A percentile compares a stretch with the other conserved stretches of the same genome.
These are phyloP conservation scores for Boeremia exigua DNA, from an alignment of 2,329 filamentous ascomycete species.

Conservation along the genomic window DNA sequence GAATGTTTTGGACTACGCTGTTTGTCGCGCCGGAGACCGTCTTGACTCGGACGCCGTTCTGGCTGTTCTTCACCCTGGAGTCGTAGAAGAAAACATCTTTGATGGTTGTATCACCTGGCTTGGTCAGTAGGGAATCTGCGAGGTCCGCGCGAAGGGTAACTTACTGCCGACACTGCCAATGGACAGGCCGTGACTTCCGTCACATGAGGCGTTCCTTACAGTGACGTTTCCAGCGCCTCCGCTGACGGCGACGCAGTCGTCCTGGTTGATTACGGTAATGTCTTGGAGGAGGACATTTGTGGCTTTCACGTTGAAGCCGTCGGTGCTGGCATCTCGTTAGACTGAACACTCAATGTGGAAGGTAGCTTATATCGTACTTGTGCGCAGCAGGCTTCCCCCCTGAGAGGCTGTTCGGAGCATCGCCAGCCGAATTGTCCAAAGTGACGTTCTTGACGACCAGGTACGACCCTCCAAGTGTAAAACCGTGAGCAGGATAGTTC, in stretches of 20 bases:
- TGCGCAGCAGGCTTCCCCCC: neutral
- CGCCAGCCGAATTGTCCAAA: conserved; percentile 65
- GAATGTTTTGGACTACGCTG: conserved; percentile 53
- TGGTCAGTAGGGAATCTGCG: neutral
- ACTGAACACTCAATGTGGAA: neutral
- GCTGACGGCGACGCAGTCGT: conserved; percentile 66
- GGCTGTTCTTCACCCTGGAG: conserved; percentile 57
- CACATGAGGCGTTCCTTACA: conserved; percentile 52
- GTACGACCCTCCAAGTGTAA: conserved; percentile 54
- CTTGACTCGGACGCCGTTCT: conserved; percentile 66
- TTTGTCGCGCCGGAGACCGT: conserved; percentile 60
- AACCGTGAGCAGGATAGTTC: conserved; percentile 62
- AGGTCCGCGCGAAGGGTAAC: conserved; percentile 45
- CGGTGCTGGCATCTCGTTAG: conserved; percentile 56
- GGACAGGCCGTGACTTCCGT: conserved; percentile 62
- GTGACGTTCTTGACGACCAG: conserved; percentile 58
- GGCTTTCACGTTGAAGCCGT: conserved; percentile 62
- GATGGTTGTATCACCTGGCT: conserved; percentile 51
- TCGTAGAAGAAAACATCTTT: conserved; percentile 58
- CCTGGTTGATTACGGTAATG: conserved; percentile 63
- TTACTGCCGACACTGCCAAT: conserved; percentile 65
- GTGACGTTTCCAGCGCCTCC: conserved; percentile 54
- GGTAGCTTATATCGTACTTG: neutral
- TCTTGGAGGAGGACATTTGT: conserved; percentile 57
- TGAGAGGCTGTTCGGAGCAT: conserved; percentile 35